Percentiles rank a stretch among this genome's conserved stretches.
phyloP scores from a whole-genome alignment of 345 rosid species.

The Alliaria petiolata region DNA sequence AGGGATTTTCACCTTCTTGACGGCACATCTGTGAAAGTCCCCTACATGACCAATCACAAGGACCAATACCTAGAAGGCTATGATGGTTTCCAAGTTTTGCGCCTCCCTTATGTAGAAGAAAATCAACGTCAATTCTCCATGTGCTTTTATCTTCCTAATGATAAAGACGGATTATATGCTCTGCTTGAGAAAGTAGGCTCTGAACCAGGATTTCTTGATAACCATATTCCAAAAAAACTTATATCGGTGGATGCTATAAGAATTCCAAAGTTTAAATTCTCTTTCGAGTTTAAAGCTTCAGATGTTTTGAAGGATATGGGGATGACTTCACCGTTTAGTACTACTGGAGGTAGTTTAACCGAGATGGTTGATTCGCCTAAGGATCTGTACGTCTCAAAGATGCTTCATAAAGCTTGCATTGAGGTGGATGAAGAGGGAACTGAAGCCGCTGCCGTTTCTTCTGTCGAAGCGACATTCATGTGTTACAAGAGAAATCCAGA shows the following conservation, averaged over 20 bases:
- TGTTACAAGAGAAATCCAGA: constrained; percentile 21
- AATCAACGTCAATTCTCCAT: constrained; percentile 53
- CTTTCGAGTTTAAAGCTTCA: constrained; percentile 47
- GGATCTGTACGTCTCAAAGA: constrained; percentile 40
- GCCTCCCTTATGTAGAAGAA: constrained; percentile 61
- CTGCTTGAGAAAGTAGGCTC: constrained; percentile 43
- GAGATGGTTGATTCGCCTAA: constrained; percentile 49
- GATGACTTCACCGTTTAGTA: constrained; percentile 44
- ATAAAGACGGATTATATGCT: constrained; percentile 47
- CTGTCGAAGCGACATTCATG: background rate
- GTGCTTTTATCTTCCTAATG: constrained; percentile 61
- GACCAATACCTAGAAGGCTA: constrained; percentile 38
- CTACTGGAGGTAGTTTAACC: constrained; percentile 39
- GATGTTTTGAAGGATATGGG: constrained; percentile 43
- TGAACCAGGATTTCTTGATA: constrained; percentile 41
- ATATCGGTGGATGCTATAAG: constrained; percentile 35
- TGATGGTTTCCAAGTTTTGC: constrained; percentile 58
- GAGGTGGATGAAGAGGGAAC: constrained; percentile 71
- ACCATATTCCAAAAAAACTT: constrained; percentile 32
- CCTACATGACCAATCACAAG: constrained; percentile 62
- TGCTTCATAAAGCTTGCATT: constrained; percentile 49
- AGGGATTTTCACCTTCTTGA: constrained; percentile 52
- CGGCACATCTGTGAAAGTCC: constrained; percentile 47
- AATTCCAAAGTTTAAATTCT: constrained; percentile 53
- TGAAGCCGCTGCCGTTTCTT: constrained; percentile 57